A percentile compares a stretch with the other conserved stretches of the same genome.
Evolutionary conservation across 2,329 filamentous ascomycete species (phyloP).

Genomic region (Scedosporium apiospermum): DNA sequence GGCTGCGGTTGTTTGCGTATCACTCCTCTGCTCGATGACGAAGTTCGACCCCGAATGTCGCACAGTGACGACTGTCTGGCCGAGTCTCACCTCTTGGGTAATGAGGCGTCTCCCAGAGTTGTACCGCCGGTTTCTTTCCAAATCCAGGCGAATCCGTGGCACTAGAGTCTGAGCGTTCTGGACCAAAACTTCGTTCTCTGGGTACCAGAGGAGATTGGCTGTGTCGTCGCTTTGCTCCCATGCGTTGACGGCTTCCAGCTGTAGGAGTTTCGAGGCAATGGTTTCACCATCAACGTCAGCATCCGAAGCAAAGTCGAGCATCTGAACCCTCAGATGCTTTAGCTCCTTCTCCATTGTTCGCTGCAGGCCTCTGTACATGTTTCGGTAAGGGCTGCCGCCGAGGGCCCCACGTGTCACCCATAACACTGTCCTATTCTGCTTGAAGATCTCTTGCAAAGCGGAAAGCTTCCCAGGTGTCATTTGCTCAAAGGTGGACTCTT

Average conservation of each 20-base stretch:
- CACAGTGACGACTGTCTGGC: neutral
- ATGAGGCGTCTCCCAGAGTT: neutral
- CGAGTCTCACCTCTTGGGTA: neutral
- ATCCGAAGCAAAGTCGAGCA: slow-evolving; percentile 10
- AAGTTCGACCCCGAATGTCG: neutral
- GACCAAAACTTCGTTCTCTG: neutral
- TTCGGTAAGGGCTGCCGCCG: slow-evolving; percentile 12
- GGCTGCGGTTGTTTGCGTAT: neutral
- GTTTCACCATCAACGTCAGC: neutral
- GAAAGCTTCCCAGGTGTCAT: slow-evolving; percentile 19
- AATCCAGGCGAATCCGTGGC: neutral
- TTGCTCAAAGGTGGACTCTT: slow-evolving; percentile 19
- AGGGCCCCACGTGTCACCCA: slow-evolving; percentile 16
- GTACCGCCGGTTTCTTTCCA: neutral
- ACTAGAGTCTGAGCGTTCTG: neutral
- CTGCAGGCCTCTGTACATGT: slow-evolving; percentile 11
- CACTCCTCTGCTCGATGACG: neutral
- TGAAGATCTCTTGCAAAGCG: slow-evolving; percentile 12
- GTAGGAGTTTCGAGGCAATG: neutral
- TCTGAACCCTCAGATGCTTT: slow-evolving; percentile 10
- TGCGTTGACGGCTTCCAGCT: neutral
- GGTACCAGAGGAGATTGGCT: neutral
- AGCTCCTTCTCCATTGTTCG: slow-evolving; percentile 11
- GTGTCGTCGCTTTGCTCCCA: neutral
- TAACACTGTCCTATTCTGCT: slow-evolving; percentile 11